These are phyloP conservation scores for Tetradesmus obliquus DNA, from an alignment of 139 green algal species.

Conservation along the genomic window DNA sequence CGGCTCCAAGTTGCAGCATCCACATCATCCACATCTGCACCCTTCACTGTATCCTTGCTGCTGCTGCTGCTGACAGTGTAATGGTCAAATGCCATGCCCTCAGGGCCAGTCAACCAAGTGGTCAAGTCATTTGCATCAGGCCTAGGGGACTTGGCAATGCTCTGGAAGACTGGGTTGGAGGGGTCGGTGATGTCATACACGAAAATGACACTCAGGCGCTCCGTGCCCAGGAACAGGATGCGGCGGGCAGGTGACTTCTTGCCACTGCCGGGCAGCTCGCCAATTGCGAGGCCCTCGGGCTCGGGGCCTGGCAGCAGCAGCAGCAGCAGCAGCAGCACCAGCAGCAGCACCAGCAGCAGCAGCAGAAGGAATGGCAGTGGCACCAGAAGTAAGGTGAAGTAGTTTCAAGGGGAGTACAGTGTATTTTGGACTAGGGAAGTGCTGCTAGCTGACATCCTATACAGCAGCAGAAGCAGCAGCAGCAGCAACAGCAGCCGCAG, in stretches of 20 bases:
- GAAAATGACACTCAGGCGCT: constrained; percentile 23
- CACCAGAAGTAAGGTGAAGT: background rate
- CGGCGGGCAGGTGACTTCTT: background rate
- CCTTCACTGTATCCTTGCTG: background rate
- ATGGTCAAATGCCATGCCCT: constrained; percentile 19
- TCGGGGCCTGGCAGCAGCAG: constrained; percentile 5
- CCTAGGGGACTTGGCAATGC: constrained; percentile 12
- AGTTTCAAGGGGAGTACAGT: no score
- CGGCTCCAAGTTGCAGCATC: background rate
- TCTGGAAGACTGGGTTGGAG: constrained; percentile 4
- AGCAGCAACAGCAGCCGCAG: background rate
- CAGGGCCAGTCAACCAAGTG: constrained; percentile 19
- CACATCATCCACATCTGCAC: background rate
- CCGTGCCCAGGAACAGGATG: constrained; percentile 24
- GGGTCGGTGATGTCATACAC: constrained; percentile 41
- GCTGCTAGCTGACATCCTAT: no score
- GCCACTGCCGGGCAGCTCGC: background rate
- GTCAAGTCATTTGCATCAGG: background rate
- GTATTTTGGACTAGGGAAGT: no score
- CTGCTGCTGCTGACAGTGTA: background rate
- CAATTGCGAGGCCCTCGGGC: constrained; percentile 26
- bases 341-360: background rate
- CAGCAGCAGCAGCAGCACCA: background rate
- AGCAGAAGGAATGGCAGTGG: background rate
- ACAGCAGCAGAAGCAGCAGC: no score